Evolutionary conservation across 108 stramenopile species (phyloP), one percentile per base, ranked within the genome.

Genomic region (Skeletonema tropicum): DNA sequence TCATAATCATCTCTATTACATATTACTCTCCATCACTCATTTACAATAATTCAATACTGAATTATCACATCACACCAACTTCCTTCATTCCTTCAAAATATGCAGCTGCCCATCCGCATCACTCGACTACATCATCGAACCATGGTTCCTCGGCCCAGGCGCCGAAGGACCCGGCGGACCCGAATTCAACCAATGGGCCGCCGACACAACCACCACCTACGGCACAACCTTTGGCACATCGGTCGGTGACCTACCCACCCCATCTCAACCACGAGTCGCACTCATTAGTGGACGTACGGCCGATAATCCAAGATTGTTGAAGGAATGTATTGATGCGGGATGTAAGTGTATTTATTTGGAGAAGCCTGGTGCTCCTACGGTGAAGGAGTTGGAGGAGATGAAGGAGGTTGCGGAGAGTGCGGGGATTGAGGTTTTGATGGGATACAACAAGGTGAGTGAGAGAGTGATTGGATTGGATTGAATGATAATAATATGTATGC

Each of bases 281-380:
- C 71, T 97, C 23, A 94, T 97, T 62, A 83, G 83, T 63, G 96
- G 96, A 75, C 88, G 96, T 49, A 97, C 96, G 12, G 92, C 92
- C 35, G 93, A 94, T 76, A 96, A 96, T 77, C 96, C 96, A 21
- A 77, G 80, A 29, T 77, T 96, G 68, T 77, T 96, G 62, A 88
- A 77, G n/a, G 90, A 96, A 68, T 88, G 85, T 67, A 94, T 96
- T 71, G 88, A 66, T 21, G 64, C 77, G 38, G 87, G 89, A 21
- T 79, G 82, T 79, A 88, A 79, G 60, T 82, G 82, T 77, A 91
- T 96, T 73, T 94, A 91, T 81, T 76, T 96, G 58, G 96, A 96
- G 84, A 96, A 96, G 85, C 93, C 96, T 6, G 96, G 96, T 60
- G 96, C 96, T 26, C 93, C 96, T 29, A 94, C 96, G 58, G 96